Evolutionary conservation across 257 asterid species (phyloP), one percentile per base, ranked within the genome.

Genomic region (Capsicum chinense): DNA sequence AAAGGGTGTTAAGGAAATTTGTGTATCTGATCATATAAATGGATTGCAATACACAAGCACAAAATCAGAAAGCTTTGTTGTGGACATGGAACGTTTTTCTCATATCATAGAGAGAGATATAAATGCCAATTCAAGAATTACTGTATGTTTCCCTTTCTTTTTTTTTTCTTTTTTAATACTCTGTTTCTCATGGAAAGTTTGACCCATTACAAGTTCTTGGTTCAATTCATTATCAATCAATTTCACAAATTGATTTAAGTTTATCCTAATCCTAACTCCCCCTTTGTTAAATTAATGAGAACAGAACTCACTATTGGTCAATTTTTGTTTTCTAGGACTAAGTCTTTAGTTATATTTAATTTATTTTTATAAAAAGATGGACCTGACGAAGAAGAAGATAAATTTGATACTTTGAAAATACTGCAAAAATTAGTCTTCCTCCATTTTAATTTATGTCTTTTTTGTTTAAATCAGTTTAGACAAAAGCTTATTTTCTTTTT

Each of bases 41-140:
- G 81, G 63, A 76, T 21, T 76, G 48, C 48, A 81, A 48, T n/a
- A 81, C 47, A 12, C 60, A 44, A 81, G 76, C 76, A 81, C 84
- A 81, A 81, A 13, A 66, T 50, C 84, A 58, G 84, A 81, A 15
- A 81, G 60, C 76, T 60, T 62, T 47, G 84, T 81, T 81, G 73
- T 81, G 17, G 76, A 95, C 70, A 93, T 95, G 91, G 95, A 93
- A 48, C 90, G 91, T 0, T 88, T 93, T 59, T 87, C 94, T 39
- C 97, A 87, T 70, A 84, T 87, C 50, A 69, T 83, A 9, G 94
- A 92, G 79, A 93, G 87, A 82, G 97, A 92, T 19, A 69, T 54
- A 1, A 86, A 79, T 60, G 80, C 88, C 79, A 92, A 92, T 87
- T 92, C 99, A 71, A 94, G 95, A 90, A 86, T 89, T 81, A 85